phyloP scores from a whole-genome alignment of 768 basidiomycete species.

The Leucocoprinus sp. region DNA sequence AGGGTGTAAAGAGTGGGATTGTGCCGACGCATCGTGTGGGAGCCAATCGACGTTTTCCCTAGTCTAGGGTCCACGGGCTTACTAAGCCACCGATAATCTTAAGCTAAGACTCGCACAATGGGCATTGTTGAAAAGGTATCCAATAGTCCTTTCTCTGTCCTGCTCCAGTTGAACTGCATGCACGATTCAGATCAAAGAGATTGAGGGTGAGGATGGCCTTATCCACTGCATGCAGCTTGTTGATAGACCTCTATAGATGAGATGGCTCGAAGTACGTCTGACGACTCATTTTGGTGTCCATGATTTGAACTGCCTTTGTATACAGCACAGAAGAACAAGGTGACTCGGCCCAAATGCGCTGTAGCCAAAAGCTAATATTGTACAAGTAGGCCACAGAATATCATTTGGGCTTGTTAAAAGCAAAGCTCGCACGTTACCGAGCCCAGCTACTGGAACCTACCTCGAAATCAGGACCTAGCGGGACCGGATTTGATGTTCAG shows the following conservation, averaged over 20 bases:
- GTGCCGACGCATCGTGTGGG: constrained; percentile 41
- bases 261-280: constrained; percentile 88
- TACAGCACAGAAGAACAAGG: constrained; percentile 93
- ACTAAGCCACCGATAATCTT: constrained; percentile 6
- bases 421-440: constrained; percentile 90
- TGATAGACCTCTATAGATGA: constrained; percentile 53
- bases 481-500: constrained; percentile 83
- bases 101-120: constrained; percentile 38
- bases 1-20: constrained; percentile 64
- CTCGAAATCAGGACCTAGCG: constrained; percentile 71
- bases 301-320: neutral
- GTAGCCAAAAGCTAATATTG: constrained; percentile 11
- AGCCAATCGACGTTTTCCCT: neutral
- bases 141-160: neutral
- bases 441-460: constrained; percentile 91
- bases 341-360: constrained; percentile 18
- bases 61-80: neutral
- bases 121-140: constrained; percentile 88
- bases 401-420: constrained; percentile 88
- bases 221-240: constrained; percentile 1
- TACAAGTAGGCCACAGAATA: constrained; percentile 79
- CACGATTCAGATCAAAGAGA: constrained; percentile 74
- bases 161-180: constrained; percentile 6
- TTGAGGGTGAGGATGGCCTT: constrained; percentile 62
- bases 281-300: neutral